Percentiles rank a stretch among this genome's conserved stretches.
Conservation (phyloP, 352 stramenopile species). For the Phytopythium boreale region DNA sequence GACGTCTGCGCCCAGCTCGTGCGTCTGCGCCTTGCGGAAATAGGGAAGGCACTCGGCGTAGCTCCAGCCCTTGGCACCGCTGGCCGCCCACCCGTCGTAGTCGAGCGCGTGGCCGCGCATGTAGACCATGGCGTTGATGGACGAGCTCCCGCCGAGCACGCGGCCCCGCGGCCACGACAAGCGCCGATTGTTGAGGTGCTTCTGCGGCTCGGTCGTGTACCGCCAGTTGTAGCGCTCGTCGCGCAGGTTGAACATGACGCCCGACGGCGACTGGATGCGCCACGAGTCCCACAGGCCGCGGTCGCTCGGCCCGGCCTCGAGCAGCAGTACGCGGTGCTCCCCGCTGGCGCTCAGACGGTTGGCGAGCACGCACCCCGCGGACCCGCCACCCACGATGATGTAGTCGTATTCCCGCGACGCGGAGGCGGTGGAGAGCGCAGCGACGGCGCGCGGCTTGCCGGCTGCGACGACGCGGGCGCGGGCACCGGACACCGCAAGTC, state of each 20-base stretch:
- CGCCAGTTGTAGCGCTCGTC: slow-evolving; percentile 77
- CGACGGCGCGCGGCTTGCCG: background rate
- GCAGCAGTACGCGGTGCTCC: slow-evolving; percentile 66
- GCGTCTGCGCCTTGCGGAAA: slow-evolving; percentile 68
- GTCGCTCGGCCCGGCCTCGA: slow-evolving; percentile 83
- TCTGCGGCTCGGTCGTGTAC: slow-evolving; percentile 70
- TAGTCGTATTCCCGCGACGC: slow-evolving; percentile 66
- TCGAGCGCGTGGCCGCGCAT: slow-evolving; percentile 68
- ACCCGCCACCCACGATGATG: slow-evolving; percentile 84
- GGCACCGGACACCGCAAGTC: background rate
- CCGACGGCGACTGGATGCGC: slow-evolving; percentile 75
- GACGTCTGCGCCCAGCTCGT: slow-evolving; percentile 46
- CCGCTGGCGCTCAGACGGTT: slow-evolving; percentile 70
- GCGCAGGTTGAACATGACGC: slow-evolving; percentile 63
- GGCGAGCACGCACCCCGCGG: slow-evolving; percentile 84
- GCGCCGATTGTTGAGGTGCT: slow-evolving; percentile 58
- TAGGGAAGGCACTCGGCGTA: slow-evolving; percentile 75
- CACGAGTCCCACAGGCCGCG: slow-evolving; percentile 66
- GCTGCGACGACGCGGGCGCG: background rate
- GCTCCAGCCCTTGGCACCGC: slow-evolving; percentile 53
- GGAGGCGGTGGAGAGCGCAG: background rate
- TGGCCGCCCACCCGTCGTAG: slow-evolving; percentile 64
- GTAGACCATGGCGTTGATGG: slow-evolving; percentile 82
- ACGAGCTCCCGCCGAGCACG: slow-evolving; percentile 75
- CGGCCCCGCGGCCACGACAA: slow-evolving; percentile 68